phyloP scores from a whole-genome alignment of 345 rosid species.

The Gossypium anomalum region DNA sequence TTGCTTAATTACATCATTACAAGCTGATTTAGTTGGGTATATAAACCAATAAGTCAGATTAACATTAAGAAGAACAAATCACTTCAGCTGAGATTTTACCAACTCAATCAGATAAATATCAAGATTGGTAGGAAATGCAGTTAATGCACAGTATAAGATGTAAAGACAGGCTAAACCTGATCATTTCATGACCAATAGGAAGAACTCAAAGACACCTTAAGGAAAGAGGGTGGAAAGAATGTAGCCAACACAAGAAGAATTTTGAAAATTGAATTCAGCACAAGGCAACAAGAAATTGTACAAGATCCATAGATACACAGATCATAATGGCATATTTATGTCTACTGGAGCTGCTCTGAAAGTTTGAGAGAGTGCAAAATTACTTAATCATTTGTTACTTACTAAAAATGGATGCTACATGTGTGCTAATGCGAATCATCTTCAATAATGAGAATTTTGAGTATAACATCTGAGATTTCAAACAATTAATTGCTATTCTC shows the following conservation, averaged over 20 bases:
- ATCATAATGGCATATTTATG: not conserved
- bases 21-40: not conserved
- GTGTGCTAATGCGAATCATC: not conserved
- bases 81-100: not conserved
- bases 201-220: not conserved
- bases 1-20: not conserved
- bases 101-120: not conserved
- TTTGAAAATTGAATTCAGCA: not conserved
- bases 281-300: not conserved
- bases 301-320: not conserved
- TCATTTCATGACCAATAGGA: not conserved
- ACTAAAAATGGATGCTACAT: not conserved
- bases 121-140: not conserved
- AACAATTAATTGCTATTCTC: not conserved
- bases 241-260: not conserved
- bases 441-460: not conserved
- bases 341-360: not conserved
- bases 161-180: not conserved
- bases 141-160: not conserved
- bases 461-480: not conserved
- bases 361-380: not conserved
- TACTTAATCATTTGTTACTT: not conserved
- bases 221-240: not conserved
- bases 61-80: not conserved
- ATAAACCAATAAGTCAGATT: not conserved